Percentiles rank a stretch among this genome's conserved stretches.
phyloP scores from a whole-genome alignment of 208 protist species.

The Ichthyophonus hoferi region DNA sequence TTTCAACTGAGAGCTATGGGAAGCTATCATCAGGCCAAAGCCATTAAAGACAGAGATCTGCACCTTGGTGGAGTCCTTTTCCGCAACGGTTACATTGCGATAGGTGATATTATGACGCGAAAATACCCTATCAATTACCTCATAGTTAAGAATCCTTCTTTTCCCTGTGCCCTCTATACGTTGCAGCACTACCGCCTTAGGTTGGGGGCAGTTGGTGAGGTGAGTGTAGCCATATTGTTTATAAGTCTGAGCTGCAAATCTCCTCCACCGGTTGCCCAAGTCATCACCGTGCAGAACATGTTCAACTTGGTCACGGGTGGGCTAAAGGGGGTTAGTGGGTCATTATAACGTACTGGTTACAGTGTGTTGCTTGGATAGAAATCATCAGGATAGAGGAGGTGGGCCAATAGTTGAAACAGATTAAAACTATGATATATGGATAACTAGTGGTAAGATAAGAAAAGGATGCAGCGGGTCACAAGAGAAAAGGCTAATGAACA shows the following conservation, averaged over 20 bases:
- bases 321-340: too few species aligned
- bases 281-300: neutral
- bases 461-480: too few species aligned
- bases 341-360: too few species aligned
- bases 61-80: neutral
- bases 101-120: neutral
- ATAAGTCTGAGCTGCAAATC: neutral
- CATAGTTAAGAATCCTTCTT: neutral
- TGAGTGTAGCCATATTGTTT: neutral
- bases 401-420: too few species aligned
- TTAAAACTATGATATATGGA: too few species aligned
- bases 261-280: neutral
- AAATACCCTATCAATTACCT: conserved; percentile 1
- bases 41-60: neutral
- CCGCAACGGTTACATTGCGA: conserved; percentile 4
- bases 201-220: neutral
- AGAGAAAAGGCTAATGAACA: too few species aligned
- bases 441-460: too few species aligned
- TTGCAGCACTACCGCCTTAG: neutral
- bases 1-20: conserved; percentile 29
- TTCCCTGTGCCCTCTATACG: neutral
- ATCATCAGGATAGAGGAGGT: too few species aligned
- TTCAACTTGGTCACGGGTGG: neutral
- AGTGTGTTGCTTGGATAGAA: too few species aligned
- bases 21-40: conserved; percentile 32